phyloP scores from a whole-genome alignment of 768 basidiomycete species.

The Roridomyces roridus region DNA sequence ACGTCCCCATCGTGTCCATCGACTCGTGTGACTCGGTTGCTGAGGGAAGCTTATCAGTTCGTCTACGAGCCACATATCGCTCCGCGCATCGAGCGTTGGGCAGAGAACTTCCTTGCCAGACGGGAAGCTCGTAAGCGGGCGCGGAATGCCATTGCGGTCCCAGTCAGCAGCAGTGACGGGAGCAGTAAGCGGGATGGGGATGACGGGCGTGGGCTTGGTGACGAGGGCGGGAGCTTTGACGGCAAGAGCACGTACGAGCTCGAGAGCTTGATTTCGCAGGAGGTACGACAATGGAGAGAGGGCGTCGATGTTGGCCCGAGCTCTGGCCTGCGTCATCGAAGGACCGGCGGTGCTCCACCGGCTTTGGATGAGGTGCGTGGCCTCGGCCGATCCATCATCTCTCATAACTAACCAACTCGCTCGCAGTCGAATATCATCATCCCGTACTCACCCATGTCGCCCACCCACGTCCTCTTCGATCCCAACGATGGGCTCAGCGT shows the following conservation, averaged over 20 bases:
- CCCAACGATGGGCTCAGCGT: slow-evolving; percentile 30
- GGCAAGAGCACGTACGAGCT: slow-evolving; percentile 48
- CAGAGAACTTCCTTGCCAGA: slow-evolving; percentile 42
- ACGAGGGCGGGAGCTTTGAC: slow-evolving; percentile 14
- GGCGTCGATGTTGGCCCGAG: slow-evolving; percentile 36
- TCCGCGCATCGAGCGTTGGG: slow-evolving; percentile 59
- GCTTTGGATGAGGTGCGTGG: slow-evolving; percentile 59
- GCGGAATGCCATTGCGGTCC: slow-evolving; percentile 28
- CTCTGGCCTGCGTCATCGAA: slow-evolving; percentile 39
- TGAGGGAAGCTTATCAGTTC: slow-evolving; percentile 46
- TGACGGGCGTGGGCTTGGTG: not conserved
- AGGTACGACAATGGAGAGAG: slow-evolving; percentile 61
- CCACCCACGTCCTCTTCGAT: slow-evolving; percentile 55
- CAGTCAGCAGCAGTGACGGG: slow-evolving; percentile 30
- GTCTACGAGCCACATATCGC: slow-evolving; percentile 76
- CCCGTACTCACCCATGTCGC: slow-evolving; percentile 53
- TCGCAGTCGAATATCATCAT: slow-evolving; percentile 51
- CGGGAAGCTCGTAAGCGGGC: slow-evolving; percentile 30
- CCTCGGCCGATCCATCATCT: not conserved
- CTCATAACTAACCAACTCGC: not conserved
- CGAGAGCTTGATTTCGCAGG: slow-evolving; percentile 55
- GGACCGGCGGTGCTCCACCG: not conserved
- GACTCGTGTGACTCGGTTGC: slow-evolving; percentile 27
- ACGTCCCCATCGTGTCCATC: slow-evolving; percentile 22
- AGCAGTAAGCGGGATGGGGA: slow-evolving; percentile 30